Conservation (phyloP, 805 yeast genomes). For the Starmerella ratchasimensis region DNA sequence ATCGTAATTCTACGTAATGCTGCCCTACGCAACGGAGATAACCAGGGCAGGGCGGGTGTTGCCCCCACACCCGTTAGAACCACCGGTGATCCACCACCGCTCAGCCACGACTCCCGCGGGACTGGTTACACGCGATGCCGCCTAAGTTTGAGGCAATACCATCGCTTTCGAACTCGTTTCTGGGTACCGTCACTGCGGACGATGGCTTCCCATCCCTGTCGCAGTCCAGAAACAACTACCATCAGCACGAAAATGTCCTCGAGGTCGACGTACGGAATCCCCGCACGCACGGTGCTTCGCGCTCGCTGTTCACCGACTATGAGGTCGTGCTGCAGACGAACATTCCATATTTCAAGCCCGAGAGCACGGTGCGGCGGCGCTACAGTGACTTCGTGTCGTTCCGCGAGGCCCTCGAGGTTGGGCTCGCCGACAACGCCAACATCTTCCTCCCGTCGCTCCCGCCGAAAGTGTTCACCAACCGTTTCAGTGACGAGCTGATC, state of each 20-base stretch:
- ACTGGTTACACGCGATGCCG: no score
- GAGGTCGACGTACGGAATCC: constrained; percentile 84
- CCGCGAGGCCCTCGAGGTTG: constrained; percentile 57
- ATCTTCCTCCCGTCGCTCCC: constrained; percentile 82
- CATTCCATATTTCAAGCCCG: constrained; percentile 66
- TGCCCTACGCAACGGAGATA: no score
- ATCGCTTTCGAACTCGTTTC: no score
- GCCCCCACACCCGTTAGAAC: no score
- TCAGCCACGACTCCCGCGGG: no score
- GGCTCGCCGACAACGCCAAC: constrained; percentile 59
- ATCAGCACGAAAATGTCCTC: constrained; percentile 85
- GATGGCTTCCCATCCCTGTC: no score
- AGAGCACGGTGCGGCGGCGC: constrained; percentile 63
- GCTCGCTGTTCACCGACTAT: constrained; percentile 76
- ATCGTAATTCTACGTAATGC: no score
- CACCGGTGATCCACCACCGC: no score
- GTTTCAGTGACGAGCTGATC: constrained; percentile 70
- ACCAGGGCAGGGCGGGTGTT: no score
- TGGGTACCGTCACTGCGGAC: no score
- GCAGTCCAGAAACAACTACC: no score
- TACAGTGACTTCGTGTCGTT: constrained; percentile 83
- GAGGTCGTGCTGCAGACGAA: constrained; percentile 83
- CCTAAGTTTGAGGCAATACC: constrained; percentile 19
- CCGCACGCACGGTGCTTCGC: constrained; percentile 51
- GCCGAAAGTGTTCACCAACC: constrained; percentile 66